Evolutionary conservation across 352 stramenopile species (phyloP).

Genomic region (Pythium inflatum): DNA sequence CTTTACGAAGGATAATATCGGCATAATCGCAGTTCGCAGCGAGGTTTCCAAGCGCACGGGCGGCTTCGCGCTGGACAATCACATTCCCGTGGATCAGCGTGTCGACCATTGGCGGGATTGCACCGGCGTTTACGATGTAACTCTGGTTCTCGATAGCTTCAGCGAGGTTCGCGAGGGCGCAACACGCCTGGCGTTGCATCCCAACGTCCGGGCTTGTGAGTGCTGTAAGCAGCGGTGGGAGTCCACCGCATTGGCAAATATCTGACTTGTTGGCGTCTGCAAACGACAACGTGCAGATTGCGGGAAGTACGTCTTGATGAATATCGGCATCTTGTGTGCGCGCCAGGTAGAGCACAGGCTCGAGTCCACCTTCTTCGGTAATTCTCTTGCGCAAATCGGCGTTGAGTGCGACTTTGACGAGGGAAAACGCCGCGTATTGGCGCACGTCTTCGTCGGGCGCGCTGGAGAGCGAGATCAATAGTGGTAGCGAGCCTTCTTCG

Average conservation of each 20-base stretch:
- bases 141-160: constrained; percentile 95
- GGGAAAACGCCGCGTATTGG: constrained; percentile 95
- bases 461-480: constrained; percentile 96
- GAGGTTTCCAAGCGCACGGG: constrained; percentile 93
- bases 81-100: constrained; percentile 75
- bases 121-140: constrained; percentile 86
- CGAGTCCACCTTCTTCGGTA: constrained; percentile 94
- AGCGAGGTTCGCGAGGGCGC: constrained; percentile 94
- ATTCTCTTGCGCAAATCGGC: constrained; percentile 93
- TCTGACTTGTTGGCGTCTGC: constrained; percentile 93
- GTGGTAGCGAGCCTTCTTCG: constrained; percentile 91
- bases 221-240: constrained; percentile 87
- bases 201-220: constrained; percentile 74
- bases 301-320: constrained; percentile 90
- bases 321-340: constrained; percentile 92
- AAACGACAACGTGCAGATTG: constrained; percentile 93
- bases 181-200: constrained; percentile 93
- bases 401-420: constrained; percentile 96
- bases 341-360: constrained; percentile 96
- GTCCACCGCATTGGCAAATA: constrained; percentile 93
- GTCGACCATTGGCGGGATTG: constrained; percentile 86
- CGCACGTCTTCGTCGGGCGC: constrained; percentile 93
- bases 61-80: constrained; percentile 92
- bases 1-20: constrained; percentile 90
- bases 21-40: constrained; percentile 96